A percentile compares a stretch with the other conserved stretches of the same genome.
These are phyloP conservation scores for Euphorbia lathyris DNA, from an alignment of 345 rosid genomes.

Conservation along the genomic window DNA sequence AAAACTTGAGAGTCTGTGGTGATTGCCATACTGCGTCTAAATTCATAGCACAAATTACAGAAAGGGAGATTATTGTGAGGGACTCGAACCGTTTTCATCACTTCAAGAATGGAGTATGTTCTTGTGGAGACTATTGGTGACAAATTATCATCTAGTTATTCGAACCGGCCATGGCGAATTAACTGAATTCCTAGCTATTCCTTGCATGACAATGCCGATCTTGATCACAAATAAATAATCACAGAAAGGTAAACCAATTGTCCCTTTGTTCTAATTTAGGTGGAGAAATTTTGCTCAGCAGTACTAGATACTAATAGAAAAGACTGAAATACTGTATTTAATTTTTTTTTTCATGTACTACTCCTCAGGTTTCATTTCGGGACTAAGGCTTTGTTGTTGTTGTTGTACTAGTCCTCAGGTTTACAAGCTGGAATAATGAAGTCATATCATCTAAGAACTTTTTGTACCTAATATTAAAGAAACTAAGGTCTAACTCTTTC, in stretches of 20 bases:
- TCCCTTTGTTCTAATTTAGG: not conserved
- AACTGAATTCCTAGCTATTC: not conserved
- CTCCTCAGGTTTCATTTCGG: no score
- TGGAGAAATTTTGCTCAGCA: no score
- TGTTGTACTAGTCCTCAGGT: no score
- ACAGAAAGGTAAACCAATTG: not conserved
- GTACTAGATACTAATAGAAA: no score
- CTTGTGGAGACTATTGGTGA: slow-evolving; percentile 14
- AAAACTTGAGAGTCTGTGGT: slow-evolving; percentile 13
- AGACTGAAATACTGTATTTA: not conserved
- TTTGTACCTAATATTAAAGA: no score
- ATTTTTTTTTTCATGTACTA: not conserved
- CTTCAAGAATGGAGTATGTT: slow-evolving; percentile 8
- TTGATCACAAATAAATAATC: not conserved
- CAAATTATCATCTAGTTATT: not conserved
- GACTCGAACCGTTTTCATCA: slow-evolving; percentile 12
- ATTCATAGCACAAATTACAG: slow-evolving; percentile 2
- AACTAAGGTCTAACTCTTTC: no score
- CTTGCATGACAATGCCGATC: not conserved
- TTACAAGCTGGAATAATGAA: no score
- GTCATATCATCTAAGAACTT: no score
- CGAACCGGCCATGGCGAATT: not conserved
- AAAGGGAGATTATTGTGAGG: slow-evolving; percentile 13
- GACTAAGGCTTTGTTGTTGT: no score
- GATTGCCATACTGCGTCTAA: slow-evolving; percentile 13